Evolutionary conservation across 192 early-diverging fungal species (phyloP).

Genomic region (Umbelopsis sp.): DNA sequence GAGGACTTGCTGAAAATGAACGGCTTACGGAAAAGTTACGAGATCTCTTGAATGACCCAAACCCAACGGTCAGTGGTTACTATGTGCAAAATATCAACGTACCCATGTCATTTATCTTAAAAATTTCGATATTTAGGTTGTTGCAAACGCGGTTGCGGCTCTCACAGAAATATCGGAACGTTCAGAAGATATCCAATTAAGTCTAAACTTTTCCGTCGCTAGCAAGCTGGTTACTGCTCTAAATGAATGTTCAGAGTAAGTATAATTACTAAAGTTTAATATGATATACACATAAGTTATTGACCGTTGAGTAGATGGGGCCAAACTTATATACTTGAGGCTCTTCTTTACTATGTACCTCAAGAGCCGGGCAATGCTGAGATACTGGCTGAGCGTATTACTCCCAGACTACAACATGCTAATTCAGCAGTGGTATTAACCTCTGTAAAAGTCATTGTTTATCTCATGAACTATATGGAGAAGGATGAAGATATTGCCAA

Average conservation of each 20-base stretch:
- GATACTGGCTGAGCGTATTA: constrained; percentile 85
- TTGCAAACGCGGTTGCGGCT: constrained; percentile 93
- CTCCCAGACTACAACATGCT: constrained; percentile 91
- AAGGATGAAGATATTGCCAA: constrained; percentile 73
- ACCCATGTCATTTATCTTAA: too few species aligned
- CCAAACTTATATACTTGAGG: constrained; percentile 92
- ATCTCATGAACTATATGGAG: constrained; percentile 92
- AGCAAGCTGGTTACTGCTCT: constrained; percentile 91
- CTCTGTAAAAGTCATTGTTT: constrained; percentile 87
- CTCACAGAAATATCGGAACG: constrained; percentile 93
- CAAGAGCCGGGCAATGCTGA: constrained; percentile 89
- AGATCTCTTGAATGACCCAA: constrained; percentile 85
- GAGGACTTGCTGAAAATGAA: constrained; percentile 80
- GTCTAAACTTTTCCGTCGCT: constrained; percentile 82
- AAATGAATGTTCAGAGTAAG: constrained; percentile 94
- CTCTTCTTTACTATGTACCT: constrained; percentile 88
- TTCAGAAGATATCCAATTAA: constrained; percentile 82
- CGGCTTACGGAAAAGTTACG: constrained; percentile 89
- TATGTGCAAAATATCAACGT: neutral
- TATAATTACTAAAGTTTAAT: neutral
- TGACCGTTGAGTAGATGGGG: constrained; percentile 71
- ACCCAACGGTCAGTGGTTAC: constrained; percentile 70
- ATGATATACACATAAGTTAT: neutral
- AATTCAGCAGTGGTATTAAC: constrained; percentile 90
- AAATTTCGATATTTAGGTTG: constrained; percentile 61